Base-by-base conservation (phyloP, 805 yeast genomes). In the Candida khao-thaluensis region DNA sequence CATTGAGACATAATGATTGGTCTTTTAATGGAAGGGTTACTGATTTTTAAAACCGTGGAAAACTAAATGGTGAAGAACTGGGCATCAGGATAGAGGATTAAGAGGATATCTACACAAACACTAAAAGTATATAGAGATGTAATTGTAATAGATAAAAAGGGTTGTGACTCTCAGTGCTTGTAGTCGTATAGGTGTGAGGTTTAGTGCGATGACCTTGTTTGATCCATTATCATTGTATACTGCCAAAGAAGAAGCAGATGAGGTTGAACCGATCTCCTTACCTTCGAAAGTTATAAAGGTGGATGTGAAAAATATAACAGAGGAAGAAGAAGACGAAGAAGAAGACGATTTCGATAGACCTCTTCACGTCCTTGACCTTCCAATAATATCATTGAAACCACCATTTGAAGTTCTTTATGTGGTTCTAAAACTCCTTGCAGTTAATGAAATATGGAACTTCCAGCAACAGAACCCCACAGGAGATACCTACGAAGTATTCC, bases 1-100 rank as follows among this genome's bases (percentile, higher is more conserved):
- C 99, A 0, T 71, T 88, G 47, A 79, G 81, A 52, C 91, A 87
- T 52, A 89, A 89, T 12, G 62, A 61, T 36, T 93, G 95, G 78
- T 82, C 96, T 7, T 93, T 83, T 61, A 91, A 93, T 56, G 99
- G 99, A 0, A 77, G 98, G 57, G 96, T 88, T 21, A 91, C 98
- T 2, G 99, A 93, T 59, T 93, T 93, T 55, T 93, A 50, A 40
- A 22, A n/a, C n/a, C n/a, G n/a, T n/a, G n/a, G n/a, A n/a, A n/a
- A n/a, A n/a, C n/a, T n/a, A n/a, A n/a, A n/a, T n/a, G n/a, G n/a
- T n/a, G n/a, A n/a, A n/a, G n/a, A n/a, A n/a, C n/a, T n/a, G n/a
- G n/a, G n/a, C n/a, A n/a, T n/a, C n/a, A n/a, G n/a, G n/a, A n/a
- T n/a, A n/a, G n/a, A n/a, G n/a, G n/a, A n/a, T n/a, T n/a, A n/a